These are phyloP conservation scores for Candida ortonii DNA, from an alignment of 805 yeast genomes.

Conservation along the genomic window DNA sequence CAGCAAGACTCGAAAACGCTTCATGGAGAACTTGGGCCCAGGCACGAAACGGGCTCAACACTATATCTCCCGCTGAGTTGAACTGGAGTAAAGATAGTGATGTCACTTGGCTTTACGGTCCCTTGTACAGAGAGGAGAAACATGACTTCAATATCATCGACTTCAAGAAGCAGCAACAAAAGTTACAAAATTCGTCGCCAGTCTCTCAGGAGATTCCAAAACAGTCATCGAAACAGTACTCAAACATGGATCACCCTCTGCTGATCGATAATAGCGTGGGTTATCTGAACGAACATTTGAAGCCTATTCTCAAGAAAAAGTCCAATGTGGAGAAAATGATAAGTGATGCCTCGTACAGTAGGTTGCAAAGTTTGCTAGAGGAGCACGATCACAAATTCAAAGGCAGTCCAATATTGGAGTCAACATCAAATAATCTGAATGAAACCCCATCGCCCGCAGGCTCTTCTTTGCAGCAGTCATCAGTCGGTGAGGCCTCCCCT, in stretches of 20 bases:
- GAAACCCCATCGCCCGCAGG: constrained; percentile 20
- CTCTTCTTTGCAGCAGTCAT: constrained; percentile 9
- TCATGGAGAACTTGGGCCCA: constrained; percentile 98
- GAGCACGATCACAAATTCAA: constrained; percentile 29
- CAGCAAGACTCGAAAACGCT: constrained; percentile 79
- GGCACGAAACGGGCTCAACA: constrained; percentile 62
- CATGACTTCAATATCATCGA: constrained; percentile 21
- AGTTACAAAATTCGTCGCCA: constrained; percentile 5
- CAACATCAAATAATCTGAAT: constrained; percentile 19
- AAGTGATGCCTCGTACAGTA: constrained; percentile 44
- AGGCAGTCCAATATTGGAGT: constrained; percentile 35
- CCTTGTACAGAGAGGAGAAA: constrained; percentile 38
- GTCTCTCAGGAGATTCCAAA: too few relatives aligned
- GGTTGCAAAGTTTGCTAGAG: constrained; percentile 31
- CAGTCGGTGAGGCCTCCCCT: constrained; percentile 19
- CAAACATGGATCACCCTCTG: constrained; percentile 1
- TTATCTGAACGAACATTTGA: constrained; percentile 40
- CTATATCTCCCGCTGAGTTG: constrained; percentile 86
- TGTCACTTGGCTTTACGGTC: constrained; percentile 98
- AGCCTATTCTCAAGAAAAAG: constrained; percentile 86
- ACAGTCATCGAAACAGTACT: constrained; percentile 3
- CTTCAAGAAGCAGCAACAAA: constrained; percentile 13
- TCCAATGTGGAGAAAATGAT: constrained; percentile 81
- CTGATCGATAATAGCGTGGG: constrained; percentile 8
- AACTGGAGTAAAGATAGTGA: constrained; percentile 98